Conservation (phyloP, 345 rosid species). For the Linum usitatissimum region DNA sequence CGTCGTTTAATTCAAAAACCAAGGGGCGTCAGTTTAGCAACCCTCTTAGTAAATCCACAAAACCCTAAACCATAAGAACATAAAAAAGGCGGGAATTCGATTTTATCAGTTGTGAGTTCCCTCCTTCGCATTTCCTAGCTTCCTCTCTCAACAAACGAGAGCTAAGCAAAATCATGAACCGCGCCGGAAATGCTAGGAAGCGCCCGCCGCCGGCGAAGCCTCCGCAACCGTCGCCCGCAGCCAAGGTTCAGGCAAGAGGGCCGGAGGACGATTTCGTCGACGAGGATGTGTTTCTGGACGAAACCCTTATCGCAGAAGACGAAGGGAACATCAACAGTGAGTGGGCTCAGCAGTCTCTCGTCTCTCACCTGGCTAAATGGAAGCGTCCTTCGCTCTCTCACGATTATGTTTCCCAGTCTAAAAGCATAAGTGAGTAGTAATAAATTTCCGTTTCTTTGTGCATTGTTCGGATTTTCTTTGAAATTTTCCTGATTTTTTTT, state of each 20-base stretch:
- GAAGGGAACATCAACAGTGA: slow-evolving; percentile 60
- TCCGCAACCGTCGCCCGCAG: slow-evolving; percentile 29
- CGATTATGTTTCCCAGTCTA: slow-evolving; percentile 40
- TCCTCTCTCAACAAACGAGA: no score
- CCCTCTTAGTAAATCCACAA: no score
- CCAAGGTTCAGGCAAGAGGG: slow-evolving; percentile 38
- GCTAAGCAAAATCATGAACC: slow-evolving; percentile 25
- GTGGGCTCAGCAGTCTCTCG: slow-evolving; percentile 60
- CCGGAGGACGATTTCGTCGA: slow-evolving; percentile 75
- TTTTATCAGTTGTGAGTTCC: no score
- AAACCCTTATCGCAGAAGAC: slow-evolving; percentile 56
- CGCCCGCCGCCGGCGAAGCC: slow-evolving; percentile 45
- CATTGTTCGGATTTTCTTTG: not conserved
- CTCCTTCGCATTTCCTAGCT: no score
- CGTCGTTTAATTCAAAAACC: no score
- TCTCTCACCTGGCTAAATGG: slow-evolving; percentile 61
- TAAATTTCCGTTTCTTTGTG: not conserved
- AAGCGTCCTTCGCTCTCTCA: slow-evolving; percentile 61
- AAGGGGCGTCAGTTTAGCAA: no score
- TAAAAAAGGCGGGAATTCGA: no score
- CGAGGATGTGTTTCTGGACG: slow-evolving; percentile 77
- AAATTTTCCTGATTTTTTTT: not conserved
- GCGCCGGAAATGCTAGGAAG: slow-evolving; percentile 38
- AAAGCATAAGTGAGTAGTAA: slow-evolving; percentile 41
- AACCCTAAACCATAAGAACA: no score